Percentiles rank a stretch among this genome's conserved stretches.
These are phyloP conservation scores for Thalia dealbata DNA, from an alignment of 176 grass and related monocot genomes.

Conservation along the genomic window DNA sequence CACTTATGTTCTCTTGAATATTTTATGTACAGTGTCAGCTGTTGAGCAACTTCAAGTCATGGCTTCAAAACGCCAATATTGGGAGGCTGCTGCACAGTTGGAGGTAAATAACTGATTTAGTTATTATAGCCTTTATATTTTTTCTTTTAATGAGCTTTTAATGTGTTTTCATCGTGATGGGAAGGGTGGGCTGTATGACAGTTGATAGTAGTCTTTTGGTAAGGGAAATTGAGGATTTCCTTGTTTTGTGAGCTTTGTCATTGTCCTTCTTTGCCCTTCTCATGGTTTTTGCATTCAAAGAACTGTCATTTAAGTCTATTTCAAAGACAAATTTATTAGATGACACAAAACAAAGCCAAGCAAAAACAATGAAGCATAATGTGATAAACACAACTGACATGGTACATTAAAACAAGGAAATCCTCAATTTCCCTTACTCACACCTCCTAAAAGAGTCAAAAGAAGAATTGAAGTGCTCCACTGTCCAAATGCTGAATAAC, in stretches of 20 bases:
- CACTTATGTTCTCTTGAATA: background rate
- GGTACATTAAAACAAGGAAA: background rate
- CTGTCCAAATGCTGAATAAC: background rate
- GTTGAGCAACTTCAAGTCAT: slow-evolving; percentile 99
- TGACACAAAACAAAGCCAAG: too few species aligned
- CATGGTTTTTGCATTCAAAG: too few species aligned
- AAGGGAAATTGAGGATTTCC: too few species aligned
- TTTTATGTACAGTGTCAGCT: slow-evolving; percentile 53
- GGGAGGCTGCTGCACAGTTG: slow-evolving; percentile 91
- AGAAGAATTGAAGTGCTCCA: background rate
- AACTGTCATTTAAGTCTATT: too few species aligned
- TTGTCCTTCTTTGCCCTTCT: too few species aligned
- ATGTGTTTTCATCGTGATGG: too few species aligned
- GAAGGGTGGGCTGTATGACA: too few species aligned
- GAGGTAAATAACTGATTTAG: slow-evolving; percentile 45
- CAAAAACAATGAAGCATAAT: too few species aligned
- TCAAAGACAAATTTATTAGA: too few species aligned
- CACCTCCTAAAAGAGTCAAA: background rate
- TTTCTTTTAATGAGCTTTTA: background rate
- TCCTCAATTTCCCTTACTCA: background rate
- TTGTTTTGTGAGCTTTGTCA: too few species aligned
- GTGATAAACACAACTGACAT: too few species aligned
- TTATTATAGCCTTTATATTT: background rate
- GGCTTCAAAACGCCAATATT: slow-evolving; percentile 97
- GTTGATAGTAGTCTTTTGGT: too few species aligned